phyloP scores from a whole-genome alignment of 805 yeast genomes.

The Pachysolen tannophilus region DNA sequence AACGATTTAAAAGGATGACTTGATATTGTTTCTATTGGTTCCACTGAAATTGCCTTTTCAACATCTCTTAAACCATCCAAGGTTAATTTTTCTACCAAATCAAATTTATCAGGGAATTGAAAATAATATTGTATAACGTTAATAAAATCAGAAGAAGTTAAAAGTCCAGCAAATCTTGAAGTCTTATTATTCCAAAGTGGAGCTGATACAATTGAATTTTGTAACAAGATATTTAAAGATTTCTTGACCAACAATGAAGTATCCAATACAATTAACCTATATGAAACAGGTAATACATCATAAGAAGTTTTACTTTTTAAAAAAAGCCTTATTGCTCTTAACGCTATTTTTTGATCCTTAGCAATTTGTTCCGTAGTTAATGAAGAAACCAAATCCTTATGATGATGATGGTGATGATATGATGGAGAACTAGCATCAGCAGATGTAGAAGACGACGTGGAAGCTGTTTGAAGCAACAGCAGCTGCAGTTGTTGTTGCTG shows the following conservation, averaged over 20 bases:
- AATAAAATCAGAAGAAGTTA: constrained; percentile 88
- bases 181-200: constrained; percentile 93
- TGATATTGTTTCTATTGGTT: constrained; percentile 75
- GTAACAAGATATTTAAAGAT: constrained; percentile 80
- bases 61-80: constrained; percentile 80
- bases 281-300: constrained; percentile 94
- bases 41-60: constrained; percentile 80
- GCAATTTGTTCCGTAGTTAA: constrained; percentile 22
- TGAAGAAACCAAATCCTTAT: constrained; percentile 4
- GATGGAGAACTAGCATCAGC: constrained; percentile 5
- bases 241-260: constrained; percentile 86
- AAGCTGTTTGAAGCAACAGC: constrained; percentile 18
- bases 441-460: constrained; percentile 17
- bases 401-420: constrained; percentile 5
- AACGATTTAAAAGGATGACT: constrained; percentile 87
- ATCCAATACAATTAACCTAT: constrained; percentile 86
- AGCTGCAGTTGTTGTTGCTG: constrained; percentile 10
- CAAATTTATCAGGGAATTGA: constrained; percentile 81
- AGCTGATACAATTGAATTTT: constrained; percentile 91
- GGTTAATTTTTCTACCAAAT: constrained; percentile 77
- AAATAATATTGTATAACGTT: constrained; percentile 93
- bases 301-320: constrained; percentile 87
- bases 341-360: constrained; percentile 65
- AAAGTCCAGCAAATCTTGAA: constrained; percentile 86
- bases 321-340: constrained; percentile 76